These are phyloP conservation scores for Lomentospora prolificans DNA, from an alignment of 2,329 filamentous ascomycete species.

Conservation along the genomic window DNA sequence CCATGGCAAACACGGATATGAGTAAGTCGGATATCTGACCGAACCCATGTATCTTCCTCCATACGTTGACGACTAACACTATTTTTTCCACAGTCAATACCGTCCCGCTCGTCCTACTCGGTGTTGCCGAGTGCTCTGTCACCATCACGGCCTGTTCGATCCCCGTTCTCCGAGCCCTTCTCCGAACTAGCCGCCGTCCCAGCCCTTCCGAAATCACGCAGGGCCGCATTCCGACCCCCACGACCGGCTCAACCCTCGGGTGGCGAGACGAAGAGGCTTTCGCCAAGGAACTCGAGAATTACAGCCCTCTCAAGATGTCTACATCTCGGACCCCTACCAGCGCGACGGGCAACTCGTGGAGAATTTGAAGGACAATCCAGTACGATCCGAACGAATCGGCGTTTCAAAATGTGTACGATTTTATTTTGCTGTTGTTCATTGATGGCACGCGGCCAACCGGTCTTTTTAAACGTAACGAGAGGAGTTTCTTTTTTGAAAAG, in stretches of 20 bases:
- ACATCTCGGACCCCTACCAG: background rate
- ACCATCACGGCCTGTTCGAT: slow-evolving; percentile 14
- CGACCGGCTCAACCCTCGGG: background rate
- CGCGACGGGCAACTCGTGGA: background rate
- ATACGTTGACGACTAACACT: too few species aligned
- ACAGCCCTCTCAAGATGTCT: background rate
- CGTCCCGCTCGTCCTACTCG: slow-evolving; percentile 13
- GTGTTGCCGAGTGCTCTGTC: slow-evolving; percentile 13
- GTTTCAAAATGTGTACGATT: background rate
- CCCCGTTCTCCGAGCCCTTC: slow-evolving; percentile 11
- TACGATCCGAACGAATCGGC: background rate
- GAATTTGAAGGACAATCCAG: background rate
- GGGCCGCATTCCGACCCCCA: background rate
- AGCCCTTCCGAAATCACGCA: background rate
- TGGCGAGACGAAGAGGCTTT: background rate
- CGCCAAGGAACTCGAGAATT: background rate
- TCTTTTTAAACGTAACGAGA: background rate
- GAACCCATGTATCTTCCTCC: background rate
- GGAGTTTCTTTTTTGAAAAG: background rate
- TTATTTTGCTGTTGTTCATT: background rate
- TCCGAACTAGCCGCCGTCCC: background rate
- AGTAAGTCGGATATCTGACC: background rate
- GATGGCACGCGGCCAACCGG: background rate
- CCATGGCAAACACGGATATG: slow-evolving; percentile 14
- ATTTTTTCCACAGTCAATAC: slow-evolving; percentile 6